Base-by-base conservation (phyloP, 2,329 filamentous ascomycete genomes). In the Fusarium mexicanum region DNA sequence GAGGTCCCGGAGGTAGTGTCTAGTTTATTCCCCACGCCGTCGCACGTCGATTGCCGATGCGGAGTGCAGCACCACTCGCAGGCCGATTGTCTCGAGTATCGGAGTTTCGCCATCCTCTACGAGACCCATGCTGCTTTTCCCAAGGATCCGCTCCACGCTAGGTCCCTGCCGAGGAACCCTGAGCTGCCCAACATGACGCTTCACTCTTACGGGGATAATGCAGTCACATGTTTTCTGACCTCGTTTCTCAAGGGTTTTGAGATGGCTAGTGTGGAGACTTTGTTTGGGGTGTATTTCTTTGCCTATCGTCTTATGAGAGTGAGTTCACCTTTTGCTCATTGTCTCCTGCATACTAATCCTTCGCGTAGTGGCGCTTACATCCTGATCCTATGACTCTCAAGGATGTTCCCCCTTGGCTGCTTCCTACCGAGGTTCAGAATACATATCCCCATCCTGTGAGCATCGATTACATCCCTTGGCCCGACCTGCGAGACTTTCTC, bases 381-480 rank as follows among this genome's bases (percentile, higher is more conserved):
- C 76, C 76, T 41, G 72, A 76, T 62, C 66, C 72, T 14, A 71
- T 69, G 47, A 77, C 74, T 4, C 64, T 74, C 20, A 66, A 67
- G 40, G 74, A 77, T 26, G 76, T 78, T 0, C 76, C 76, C 2
- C 50, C 67, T 13, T 74, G 75, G 69, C 64, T 78, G 18, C 64
- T 73, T 6, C 76, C 76, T 16, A 78, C 76, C 31, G 58, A 71
- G 50, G 67, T 78, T 26, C 76, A 78, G 44, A 69, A 77, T 31
- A 69, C 76, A 7, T 65, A 68, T 51, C 66, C 74, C 11, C 76
- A 78, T 55, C 76, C 76, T 22, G 62, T 78, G 40, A 76, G 72
- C 63, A 74, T 78, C 12, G 76, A 78, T 41, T 78, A 74, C 58
- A 75, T 78, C 40, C 76, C 76, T 8, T 78, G 76, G 76, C 76